Percentiles rank a stretch among this genome's conserved stretches.
These are phyloP conservation scores for Pseudotsuga menziesii DNA, from an alignment of 75 land plant species.

Conservation along the genomic window DNA sequence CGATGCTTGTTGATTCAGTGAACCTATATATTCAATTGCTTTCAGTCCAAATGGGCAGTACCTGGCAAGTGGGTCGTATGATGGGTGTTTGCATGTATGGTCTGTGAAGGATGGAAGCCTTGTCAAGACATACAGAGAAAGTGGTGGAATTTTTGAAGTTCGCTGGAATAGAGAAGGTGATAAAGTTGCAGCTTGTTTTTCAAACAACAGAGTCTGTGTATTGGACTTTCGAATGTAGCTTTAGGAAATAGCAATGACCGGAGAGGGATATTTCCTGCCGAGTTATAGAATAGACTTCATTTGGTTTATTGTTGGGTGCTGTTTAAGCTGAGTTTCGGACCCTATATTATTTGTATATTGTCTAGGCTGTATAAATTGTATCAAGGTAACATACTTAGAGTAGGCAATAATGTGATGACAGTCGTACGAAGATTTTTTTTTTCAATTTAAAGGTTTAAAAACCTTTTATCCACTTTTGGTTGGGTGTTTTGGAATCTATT, in stretches of 20 bases:
- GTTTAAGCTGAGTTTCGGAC: background rate
- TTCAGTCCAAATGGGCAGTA: constrained; percentile 94
- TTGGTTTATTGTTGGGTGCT: background rate
- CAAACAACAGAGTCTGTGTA: constrained; percentile 82
- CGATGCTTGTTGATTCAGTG: constrained; percentile 42
- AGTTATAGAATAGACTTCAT: background rate
- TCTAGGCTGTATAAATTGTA: background rate
- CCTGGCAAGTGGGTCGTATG: constrained; percentile 94
- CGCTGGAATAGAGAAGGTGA: constrained; percentile 98
- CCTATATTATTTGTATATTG: background rate
- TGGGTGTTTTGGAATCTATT: too few species aligned
- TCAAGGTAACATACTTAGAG: too few species aligned
- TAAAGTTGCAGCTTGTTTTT: constrained; percentile 92
- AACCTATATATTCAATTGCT: constrained; percentile 90
- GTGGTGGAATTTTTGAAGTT: constrained; percentile 93
- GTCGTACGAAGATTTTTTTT: background rate
- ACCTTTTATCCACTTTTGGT: too few species aligned
- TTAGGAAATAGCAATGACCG: background rate
- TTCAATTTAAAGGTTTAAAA: background rate
- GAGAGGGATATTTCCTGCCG: background rate
- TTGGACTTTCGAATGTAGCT: constrained; percentile 80
- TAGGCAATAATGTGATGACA: too few species aligned
- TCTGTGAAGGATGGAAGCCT: constrained; percentile 86
- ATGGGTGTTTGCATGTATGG: constrained; percentile 87
- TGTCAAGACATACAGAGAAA: constrained; percentile 80